These are phyloP conservation scores for Chalciporus piperatus DNA, from an alignment of 768 basidiomycete genomes.

Conservation along the genomic window DNA sequence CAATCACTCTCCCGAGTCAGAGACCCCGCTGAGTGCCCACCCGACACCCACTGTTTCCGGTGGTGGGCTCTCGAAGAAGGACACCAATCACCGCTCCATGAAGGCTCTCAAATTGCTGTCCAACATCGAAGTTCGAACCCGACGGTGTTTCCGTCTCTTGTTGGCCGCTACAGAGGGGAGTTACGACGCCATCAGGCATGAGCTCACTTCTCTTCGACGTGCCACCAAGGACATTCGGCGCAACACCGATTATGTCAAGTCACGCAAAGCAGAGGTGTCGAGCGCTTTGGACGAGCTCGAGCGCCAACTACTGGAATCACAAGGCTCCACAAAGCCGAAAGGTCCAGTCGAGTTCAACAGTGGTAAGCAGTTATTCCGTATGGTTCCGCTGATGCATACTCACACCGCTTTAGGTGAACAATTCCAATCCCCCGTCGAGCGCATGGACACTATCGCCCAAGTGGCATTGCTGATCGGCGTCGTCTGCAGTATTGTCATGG, in stretches of 20 bases:
- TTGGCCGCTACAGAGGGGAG: not conserved
- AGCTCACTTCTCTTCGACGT: not conserved
- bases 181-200: not conserved
- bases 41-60: not conserved
- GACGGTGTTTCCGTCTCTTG: not conserved
- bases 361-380: not conserved
- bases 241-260: not conserved
- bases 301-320: not conserved
- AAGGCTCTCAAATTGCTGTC: not conserved
- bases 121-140: not conserved
- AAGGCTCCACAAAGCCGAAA: not conserved
- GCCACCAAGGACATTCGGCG: not conserved
- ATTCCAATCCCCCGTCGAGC: not conserved
- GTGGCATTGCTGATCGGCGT: not conserved
- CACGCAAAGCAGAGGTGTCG: not conserved
- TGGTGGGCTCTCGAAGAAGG: not conserved
- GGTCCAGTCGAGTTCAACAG: not conserved
- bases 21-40: too few species aligned
- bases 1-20: too few species aligned
- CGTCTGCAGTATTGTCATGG: conserved; percentile 11
- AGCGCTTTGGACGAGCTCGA: not conserved
- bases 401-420: not conserved
- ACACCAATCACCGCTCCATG: not conserved
- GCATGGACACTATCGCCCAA: conserved; percentile 3
- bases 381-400: not conserved